phyloP scores from a whole-genome alignment of 805 yeast genomes.

The Jamesozyma lodderae region DNA sequence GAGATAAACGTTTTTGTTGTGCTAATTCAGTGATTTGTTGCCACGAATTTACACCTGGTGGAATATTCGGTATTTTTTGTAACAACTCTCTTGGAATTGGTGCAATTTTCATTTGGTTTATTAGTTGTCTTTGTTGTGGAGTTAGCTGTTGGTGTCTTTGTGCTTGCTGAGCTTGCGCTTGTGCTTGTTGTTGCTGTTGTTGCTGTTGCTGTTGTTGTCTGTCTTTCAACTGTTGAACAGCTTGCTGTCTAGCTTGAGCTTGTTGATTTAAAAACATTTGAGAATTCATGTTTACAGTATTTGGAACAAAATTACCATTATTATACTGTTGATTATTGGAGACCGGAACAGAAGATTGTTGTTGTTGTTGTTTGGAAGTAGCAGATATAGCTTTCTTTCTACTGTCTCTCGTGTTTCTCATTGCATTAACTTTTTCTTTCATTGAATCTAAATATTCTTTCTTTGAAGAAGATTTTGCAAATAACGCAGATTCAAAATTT shows the following conservation, averaged over 20 bases:
- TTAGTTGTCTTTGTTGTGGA: slow-evolving; percentile 27
- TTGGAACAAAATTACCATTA: slow-evolving; percentile 11
- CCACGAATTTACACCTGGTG: slow-evolving; percentile 77
- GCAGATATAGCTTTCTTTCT: slow-evolving; percentile 17
- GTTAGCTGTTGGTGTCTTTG: slow-evolving; percentile 19
- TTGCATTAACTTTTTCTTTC: slow-evolving; percentile 36
- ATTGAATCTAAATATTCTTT: slow-evolving; percentile 45
- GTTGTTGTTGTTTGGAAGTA: not conserved
- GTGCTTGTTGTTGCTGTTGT: slow-evolving; percentile 27
- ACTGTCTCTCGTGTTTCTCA: slow-evolving; percentile 29
- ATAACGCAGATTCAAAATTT: slow-evolving; percentile 62
- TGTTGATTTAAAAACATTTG: slow-evolving; percentile 39
- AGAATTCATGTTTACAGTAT: slow-evolving; percentile 26
- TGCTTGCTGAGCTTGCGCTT: slow-evolving; percentile 17
- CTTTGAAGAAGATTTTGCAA: slow-evolving; percentile 45
- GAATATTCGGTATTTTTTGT: slow-evolving; percentile 31
- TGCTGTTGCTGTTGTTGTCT: slow-evolving; percentile 27
- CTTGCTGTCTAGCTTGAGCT: slow-evolving; percentile 44
- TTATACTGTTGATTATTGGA: slow-evolving; percentile 14
- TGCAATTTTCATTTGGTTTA: slow-evolving; percentile 44
- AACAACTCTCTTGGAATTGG: slow-evolving; percentile 40
- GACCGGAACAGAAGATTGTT: not conserved
- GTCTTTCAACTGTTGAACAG: slow-evolving; percentile 36
- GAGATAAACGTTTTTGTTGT: slow-evolving; percentile 29
- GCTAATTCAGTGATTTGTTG: slow-evolving; percentile 31